Base-by-base conservation (phyloP, 306 rosid genomes). In the Dryas alaskensis region DNA sequence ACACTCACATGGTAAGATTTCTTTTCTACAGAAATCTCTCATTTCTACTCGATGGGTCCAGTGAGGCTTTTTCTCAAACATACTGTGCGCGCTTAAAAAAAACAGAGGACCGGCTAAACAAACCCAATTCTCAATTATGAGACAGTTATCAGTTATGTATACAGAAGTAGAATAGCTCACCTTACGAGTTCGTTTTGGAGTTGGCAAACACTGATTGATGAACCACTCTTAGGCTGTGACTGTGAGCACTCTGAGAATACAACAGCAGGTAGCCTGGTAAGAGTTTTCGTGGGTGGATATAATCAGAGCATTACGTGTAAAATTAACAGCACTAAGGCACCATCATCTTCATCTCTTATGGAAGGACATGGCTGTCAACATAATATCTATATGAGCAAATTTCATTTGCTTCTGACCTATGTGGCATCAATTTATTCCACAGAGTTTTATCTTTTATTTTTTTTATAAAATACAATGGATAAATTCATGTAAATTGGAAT, bases 31-130 rank as follows among this genome's bases (percentile, higher is more conserved):
- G 53, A 49, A 73, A 61, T 57, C 9, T 42, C 39, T 10, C 44
- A 10, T 6, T 14, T 3, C 1, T 6, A 4, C 31, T 16, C 14
- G 39, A 61, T 53, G 37, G 8, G 60, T 46, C 47, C 60, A 31
- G 4, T 37, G 46, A 63, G 22, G 77, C 40, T 7, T 54, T 78
- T 64, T 45, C n/a, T 78, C 81, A 47, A 47, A 78, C 73, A 78
- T 0, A 10, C 22, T 27, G 58, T 47, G 58, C 45, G 45, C 76
- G 17, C 6, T 40, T 1, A 5, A 9, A 55, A 12, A 68, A 70
- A 5, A 31, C 37, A 31, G 4, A 55, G 5, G 22, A 14, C 8
- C 7, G 43, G 11, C 11, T 0, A 45, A 45, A 8, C 45, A n/a
- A 31, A 11, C 16, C 55, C 27, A 62, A 40, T 59, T 58, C 6